Base-by-base conservation (phyloP, 2,329 filamentous ascomycete species). In the Colletotrichum karsti region DNA sequence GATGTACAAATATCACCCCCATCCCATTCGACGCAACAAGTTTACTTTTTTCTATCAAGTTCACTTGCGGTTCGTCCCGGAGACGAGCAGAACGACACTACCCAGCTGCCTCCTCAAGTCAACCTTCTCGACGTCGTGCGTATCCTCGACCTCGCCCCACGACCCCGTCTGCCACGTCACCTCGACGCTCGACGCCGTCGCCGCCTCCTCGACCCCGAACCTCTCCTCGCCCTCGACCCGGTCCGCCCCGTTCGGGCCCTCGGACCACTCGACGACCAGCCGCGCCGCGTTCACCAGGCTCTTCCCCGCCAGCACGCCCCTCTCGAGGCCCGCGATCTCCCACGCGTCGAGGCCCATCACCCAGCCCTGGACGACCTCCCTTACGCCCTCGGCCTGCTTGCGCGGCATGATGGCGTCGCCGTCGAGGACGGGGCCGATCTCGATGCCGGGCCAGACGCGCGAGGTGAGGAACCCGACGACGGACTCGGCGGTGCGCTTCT, bases 121-220 rank as follows among this genome's bases (percentile, higher is more conserved):
- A 80, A 97, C 95, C 79, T 91, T 93, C 74, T 97, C 92, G 1
- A 99, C 96, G 83, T 99, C 96, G 81, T 99, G 96, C 28, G 95
- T 97, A 80, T 99, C 95, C 79, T 99, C 96, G 1, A 99, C 96
- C 84, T 97, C 95, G 8, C 96, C 96, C 95, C 96, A 98, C 80
- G 92, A 91, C 28, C 88, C 84, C 1, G 91, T 97, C 86, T 99
- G 96, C 91, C 94, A 98, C 71, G 89, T 86, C 15, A 97, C 93
- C 83, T 99, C 96, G 44, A 97, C 78, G 74, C 88, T 97, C 6
- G 92, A 90, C 13, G 92, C 91, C 74, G 87, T 85, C 0, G 93
- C 91, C 1, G 95, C 95, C 77, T 97, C 90, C 74, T 97, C 92
- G 12, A 97, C 90, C 0, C 93, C 92, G 76, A 97, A 98, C 63